phyloP scores from a whole-genome alignment of 345 rosid genomes.

The Leavenworthia alabamica region DNA sequence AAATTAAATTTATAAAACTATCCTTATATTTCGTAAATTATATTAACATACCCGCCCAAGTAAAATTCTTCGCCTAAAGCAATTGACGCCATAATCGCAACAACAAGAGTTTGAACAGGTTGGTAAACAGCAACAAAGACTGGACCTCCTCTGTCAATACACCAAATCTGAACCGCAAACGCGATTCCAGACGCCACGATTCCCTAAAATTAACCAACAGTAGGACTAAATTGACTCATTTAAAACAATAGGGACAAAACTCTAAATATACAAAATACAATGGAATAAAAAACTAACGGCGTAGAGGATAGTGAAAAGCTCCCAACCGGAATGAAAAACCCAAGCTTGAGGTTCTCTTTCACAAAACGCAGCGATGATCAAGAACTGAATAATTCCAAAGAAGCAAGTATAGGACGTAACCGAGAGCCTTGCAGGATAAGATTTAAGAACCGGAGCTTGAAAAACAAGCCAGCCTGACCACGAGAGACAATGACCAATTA shows the following conservation, averaged over 20 bases:
- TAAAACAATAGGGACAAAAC: not conserved
- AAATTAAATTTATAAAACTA: not conserved
- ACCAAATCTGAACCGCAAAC: slow-evolving; percentile 98
- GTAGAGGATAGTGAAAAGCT: slow-evolving; percentile 82
- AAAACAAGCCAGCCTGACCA: slow-evolving; percentile 98
- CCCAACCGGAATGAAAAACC: slow-evolving; percentile 75
- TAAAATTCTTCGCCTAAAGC: slow-evolving; percentile 90
- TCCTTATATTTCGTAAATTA: not conserved
- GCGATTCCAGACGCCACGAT: slow-evolving; percentile 97
- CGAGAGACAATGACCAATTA: slow-evolving; percentile 90
- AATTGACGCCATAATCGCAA: slow-evolving; percentile 89
- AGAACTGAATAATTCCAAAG: slow-evolving; percentile 92
- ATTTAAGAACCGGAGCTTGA: slow-evolving; percentile 92
- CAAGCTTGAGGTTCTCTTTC: slow-evolving; percentile 77
- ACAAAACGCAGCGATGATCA: slow-evolving; percentile 67
- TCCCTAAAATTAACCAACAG: slow-evolving; percentile 44
- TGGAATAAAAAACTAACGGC: slow-evolving; percentile 48
- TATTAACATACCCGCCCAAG: slow-evolving; percentile 74
- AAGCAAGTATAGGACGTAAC: slow-evolving; percentile 92
- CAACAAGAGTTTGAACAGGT: slow-evolving; percentile 96
- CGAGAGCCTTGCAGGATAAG: slow-evolving; percentile 92
- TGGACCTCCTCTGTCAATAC: slow-evolving; percentile 99
- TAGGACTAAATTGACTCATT: not conserved
- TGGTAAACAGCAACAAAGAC: slow-evolving; percentile 98
- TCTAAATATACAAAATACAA: not conserved